Conservation (phyloP, 108 stramenopile species). For the Parietichytrium sp. region DNA sequence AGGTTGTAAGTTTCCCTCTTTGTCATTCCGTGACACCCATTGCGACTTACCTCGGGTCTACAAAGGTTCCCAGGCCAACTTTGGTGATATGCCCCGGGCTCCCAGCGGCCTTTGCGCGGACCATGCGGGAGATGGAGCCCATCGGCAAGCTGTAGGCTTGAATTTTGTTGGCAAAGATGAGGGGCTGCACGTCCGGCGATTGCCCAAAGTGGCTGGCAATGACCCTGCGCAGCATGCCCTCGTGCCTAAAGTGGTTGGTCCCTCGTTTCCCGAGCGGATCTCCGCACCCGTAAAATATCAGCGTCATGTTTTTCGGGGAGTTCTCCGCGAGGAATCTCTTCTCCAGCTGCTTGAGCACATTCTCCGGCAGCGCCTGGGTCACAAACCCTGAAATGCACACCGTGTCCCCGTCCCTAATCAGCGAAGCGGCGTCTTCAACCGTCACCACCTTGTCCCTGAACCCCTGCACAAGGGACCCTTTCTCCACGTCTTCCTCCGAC, state of each 20-base stretch:
- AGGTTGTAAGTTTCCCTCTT: constrained; percentile 61
- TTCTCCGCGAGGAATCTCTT: constrained; percentile 65
- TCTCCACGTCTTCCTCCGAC: no score
- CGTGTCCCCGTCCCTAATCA: constrained; percentile 62
- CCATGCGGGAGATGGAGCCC: constrained; percentile 74
- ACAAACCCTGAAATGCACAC: constrained; percentile 72
- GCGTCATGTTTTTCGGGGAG: constrained; percentile 66
- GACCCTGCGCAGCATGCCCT: constrained; percentile 64
- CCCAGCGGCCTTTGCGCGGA: constrained; percentile 72
- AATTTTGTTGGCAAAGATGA: constrained; percentile 64
- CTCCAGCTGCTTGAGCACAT: constrained; percentile 55
- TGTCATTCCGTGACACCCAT: constrained; percentile 62
- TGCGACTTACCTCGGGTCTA: constrained; percentile 65
- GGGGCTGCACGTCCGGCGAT: constrained; percentile 64
- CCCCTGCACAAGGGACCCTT: no score
- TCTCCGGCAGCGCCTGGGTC: constrained; percentile 65
- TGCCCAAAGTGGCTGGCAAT: constrained; percentile 79
- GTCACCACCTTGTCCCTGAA: constrained; percentile 62
- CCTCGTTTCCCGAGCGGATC: constrained; percentile 68
- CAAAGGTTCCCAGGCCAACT: constrained; percentile 74
- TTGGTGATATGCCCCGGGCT: constrained; percentile 76
- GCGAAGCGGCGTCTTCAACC: constrained; percentile 57
- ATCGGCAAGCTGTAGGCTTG: constrained; percentile 76
- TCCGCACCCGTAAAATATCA: constrained; percentile 74
- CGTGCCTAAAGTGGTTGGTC: constrained; percentile 65